Conservation (phyloP, 1,284 basidiomycete genomes). For the Coriolopsis trogii region DNA sequence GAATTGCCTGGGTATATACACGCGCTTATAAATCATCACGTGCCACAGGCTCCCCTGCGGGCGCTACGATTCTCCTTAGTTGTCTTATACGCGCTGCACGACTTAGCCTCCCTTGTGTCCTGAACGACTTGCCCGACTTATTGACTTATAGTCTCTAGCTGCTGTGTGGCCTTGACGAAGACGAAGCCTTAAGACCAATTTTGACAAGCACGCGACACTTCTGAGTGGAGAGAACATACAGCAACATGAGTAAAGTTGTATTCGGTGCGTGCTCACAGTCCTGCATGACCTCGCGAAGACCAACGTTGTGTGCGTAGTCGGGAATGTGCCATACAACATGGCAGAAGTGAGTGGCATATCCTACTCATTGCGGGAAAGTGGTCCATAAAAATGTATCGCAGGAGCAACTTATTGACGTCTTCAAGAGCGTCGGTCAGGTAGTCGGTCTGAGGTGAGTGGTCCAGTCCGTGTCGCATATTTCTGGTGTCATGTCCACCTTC, state of each 20-base stretch:
- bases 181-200: too few relatives aligned
- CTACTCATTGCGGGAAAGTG: background rate
- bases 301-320: slow-evolving; percentile 58
- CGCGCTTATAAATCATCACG: too few relatives aligned
- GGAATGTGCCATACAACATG: slow-evolving; percentile 88
- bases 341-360: slow-evolving; percentile 54
- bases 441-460: slow-evolving; percentile 75
- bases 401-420: slow-evolving; percentile 84
- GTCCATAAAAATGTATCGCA: slow-evolving; percentile 27
- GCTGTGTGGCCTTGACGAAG: too few relatives aligned
- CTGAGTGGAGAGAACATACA: background rate
- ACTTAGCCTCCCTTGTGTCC: too few relatives aligned
- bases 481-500: background rate
- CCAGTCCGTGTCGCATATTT: slow-evolving; percentile 36
- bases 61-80: too few relatives aligned
- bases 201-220: too few relatives aligned
- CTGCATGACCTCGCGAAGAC: too few relatives aligned
- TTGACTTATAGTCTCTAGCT: too few relatives aligned
- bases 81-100: too few relatives aligned
- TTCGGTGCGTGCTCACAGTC: slow-evolving; percentile 41
- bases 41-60: too few relatives aligned
- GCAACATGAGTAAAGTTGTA: slow-evolving; percentile 53
- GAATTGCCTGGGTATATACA: too few relatives aligned
- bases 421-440: slow-evolving; percentile 86
- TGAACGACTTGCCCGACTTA: too few relatives aligned